Conservation (phyloP, 257 asterid species). For the Dorcoceras hygrometricum region DNA sequence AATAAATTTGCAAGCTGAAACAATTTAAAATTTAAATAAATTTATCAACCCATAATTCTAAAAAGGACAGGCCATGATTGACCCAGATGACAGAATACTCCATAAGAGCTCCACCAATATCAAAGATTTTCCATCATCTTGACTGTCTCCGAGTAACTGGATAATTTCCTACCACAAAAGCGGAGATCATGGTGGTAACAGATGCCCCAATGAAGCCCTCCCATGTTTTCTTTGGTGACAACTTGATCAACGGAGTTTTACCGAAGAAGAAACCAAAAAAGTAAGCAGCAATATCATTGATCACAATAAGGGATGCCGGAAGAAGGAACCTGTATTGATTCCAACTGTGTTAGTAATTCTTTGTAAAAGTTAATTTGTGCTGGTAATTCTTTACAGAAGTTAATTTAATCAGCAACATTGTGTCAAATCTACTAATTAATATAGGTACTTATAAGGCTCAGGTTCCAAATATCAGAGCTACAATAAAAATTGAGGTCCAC, state of each 20-base stretch:
- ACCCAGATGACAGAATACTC: neutral
- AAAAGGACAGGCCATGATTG: slow-evolving; percentile 9
- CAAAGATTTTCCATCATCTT: slow-evolving; percentile 12
- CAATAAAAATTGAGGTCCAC: neutral
- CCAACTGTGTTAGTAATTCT: slow-evolving; percentile 30
- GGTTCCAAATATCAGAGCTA: slow-evolving; percentile 9
- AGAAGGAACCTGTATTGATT: slow-evolving; percentile 85
- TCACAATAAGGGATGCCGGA: slow-evolving; percentile 86
- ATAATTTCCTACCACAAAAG: slow-evolving; percentile 60
- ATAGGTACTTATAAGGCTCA: neutral
- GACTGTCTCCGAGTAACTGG: slow-evolving; percentile 13
- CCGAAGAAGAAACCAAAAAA: slow-evolving; percentile 85
- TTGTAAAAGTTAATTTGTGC: slow-evolving; percentile 24
- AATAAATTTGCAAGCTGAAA: slow-evolving; percentile 81
- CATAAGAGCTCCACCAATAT: neutral
- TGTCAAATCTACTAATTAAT: neutral
- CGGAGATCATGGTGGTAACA: slow-evolving; percentile 65
- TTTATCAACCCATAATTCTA: slow-evolving; percentile 10
- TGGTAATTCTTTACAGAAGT: slow-evolving; percentile 30
- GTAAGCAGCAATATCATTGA: slow-evolving; percentile 85
- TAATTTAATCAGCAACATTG: slow-evolving; percentile 12
- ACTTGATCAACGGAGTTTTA: slow-evolving; percentile 80
- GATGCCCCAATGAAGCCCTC: slow-evolving; percentile 97
- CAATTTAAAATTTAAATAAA: slow-evolving; percentile 18
- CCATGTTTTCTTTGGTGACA: slow-evolving; percentile 93